These are phyloP conservation scores for Elsinoe batatas DNA, from an alignment of 2,329 filamentous ascomycete species.

Conservation along the genomic window DNA sequence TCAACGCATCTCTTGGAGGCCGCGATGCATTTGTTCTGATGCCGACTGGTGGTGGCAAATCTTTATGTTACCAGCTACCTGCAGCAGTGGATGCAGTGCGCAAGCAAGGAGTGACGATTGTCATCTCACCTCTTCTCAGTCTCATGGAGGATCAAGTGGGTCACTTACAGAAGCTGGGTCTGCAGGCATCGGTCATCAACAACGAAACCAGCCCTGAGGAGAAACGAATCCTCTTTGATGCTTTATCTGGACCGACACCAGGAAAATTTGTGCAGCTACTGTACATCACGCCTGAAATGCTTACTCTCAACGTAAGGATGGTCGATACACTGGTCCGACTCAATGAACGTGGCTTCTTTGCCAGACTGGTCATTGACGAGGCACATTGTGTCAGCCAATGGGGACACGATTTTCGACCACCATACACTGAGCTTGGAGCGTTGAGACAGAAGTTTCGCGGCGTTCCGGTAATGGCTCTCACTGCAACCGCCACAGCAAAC, in stretches of 20 bases:
- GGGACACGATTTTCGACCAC: constrained; percentile 95
- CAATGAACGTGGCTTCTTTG: constrained; percentile 62
- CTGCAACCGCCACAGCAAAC: constrained; percentile 86
- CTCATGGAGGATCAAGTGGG: constrained; percentile 95
- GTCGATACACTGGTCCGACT: constrained; percentile 55
- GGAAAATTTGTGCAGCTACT: constrained; percentile 75
- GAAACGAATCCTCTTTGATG: constrained; percentile 55
- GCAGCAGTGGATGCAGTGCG: constrained; percentile 71
- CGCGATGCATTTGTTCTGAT: constrained; percentile 92
- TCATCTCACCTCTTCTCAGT: constrained; percentile 89
- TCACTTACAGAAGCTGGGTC: constrained; percentile 63
- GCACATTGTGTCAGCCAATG: constrained; percentile 99
- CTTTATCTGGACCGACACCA: constrained; percentile 52
- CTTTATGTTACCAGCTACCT: constrained; percentile 90
- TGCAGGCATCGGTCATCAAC: constrained; percentile 75
- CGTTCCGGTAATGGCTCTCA: constrained; percentile 88
- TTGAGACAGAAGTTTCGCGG: constrained; percentile 62
- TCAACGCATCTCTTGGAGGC: constrained; percentile 81
- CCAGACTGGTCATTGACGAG: constrained; percentile 91
- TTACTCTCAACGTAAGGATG: constrained; percentile 68
- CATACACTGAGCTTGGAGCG: constrained; percentile 79
- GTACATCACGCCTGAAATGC: constrained; percentile 96
- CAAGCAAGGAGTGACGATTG: constrained; percentile 79
- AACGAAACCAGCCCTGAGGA: constrained; percentile 58
- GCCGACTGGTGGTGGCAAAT: constrained; percentile 96